Conservation (phyloP, 441 rosid species). For the Melastoma candidum region DNA sequence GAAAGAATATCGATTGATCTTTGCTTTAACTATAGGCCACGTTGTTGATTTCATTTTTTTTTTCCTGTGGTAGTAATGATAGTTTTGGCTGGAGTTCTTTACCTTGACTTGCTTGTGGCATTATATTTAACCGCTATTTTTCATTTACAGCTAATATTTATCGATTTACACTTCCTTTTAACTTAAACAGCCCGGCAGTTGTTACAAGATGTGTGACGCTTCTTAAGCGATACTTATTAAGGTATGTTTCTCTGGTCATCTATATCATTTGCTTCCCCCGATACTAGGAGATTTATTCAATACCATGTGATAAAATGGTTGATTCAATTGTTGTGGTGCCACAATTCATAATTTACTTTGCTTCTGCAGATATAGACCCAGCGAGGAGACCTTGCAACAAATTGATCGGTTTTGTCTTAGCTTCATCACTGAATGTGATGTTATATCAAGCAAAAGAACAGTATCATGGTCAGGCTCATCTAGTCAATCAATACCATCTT, state of each 20-base stretch:
- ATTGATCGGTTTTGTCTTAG: conserved; percentile 82
- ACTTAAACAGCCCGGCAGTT: conserved; percentile 78
- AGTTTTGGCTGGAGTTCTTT: too few species aligned
- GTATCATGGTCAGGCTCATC: conserved; percentile 41
- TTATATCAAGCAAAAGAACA: conserved; percentile 42
- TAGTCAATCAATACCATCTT: conserved; percentile 29
- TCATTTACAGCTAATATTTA: neutral
- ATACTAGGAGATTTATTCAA: too few species aligned
- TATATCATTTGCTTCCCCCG: too few species aligned
- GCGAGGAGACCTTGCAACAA: conserved; percentile 85
- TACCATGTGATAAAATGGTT: too few species aligned
- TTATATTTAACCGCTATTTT: neutral
- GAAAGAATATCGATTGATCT: too few species aligned
- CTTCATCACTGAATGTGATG: conserved; percentile 68
- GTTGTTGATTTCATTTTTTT: too few species aligned
- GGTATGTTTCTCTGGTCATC: conserved; percentile 34
- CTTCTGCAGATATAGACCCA: conserved; percentile 81
- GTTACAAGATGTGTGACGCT: conserved; percentile 92
- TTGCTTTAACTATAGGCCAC: too few species aligned
- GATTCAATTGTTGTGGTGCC: neutral
- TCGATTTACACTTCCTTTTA: conserved; percentile 15
- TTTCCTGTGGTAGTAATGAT: too few species aligned
- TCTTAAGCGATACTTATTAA: conserved; percentile 79
- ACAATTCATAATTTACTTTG: conserved; percentile 13
- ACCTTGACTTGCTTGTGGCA: neutral